A percentile compares a stretch with the other conserved stretches of the same genome.
These are phyloP conservation scores for Monosporozyma yasuniensis DNA, from an alignment of 805 yeast species.

Conservation along the genomic window DNA sequence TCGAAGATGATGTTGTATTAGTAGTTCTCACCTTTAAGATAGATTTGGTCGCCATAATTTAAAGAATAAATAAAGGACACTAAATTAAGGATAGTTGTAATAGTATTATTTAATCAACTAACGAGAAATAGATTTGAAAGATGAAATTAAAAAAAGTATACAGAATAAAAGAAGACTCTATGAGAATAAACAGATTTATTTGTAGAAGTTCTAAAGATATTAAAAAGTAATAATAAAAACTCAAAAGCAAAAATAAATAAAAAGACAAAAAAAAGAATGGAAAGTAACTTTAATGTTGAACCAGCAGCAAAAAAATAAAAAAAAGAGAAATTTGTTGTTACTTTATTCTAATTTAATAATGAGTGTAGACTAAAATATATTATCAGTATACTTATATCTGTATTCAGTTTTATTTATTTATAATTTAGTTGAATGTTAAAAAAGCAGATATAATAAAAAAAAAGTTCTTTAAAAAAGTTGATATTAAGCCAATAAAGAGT, in stretches of 20 bases:
- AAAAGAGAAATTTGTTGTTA: neutral
- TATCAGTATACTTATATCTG: no score
- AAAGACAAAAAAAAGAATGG: neutral
- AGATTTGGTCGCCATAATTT: neutral
- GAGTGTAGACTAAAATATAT: no score
- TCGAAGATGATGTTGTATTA: neutral
- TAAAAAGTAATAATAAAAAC: neutral
- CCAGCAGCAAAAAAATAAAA: neutral
- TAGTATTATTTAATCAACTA: neutral
- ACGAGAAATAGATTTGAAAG: neutral
- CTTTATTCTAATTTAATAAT: no score
- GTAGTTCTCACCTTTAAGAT: neutral
- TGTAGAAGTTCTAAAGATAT: neutral
- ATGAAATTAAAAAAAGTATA: neutral
- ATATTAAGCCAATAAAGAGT: no score
- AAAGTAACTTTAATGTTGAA: neutral
- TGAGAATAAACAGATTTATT: neutral
- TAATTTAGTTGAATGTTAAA: no score
- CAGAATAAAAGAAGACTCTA: neutral
- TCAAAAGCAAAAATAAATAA: neutral
- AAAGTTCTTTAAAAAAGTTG: no score
- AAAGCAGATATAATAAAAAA: no score
- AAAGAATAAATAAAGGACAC: no score
- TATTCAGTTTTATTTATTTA: no score
- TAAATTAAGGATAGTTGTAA: neutral